Base-by-base conservation (phyloP, 1,284 basidiomycete species). In the Gastroboletus turbinatus region DNA sequence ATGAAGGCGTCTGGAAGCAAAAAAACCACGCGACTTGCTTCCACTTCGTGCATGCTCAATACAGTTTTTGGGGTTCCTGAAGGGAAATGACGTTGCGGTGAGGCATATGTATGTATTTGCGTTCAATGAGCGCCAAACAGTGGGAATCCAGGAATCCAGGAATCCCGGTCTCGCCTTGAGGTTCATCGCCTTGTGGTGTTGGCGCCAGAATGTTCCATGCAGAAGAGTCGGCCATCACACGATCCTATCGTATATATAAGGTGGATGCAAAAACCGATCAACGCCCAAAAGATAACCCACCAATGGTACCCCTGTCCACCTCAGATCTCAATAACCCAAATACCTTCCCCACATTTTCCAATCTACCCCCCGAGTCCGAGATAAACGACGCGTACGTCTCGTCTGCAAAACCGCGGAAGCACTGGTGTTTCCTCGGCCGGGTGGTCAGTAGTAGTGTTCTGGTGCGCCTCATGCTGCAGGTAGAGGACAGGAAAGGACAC, bases 341-440 rank as follows among this genome's bases (percentile, higher is more conserved):
- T 8, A 58, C 70, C 19, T 69, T 72, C 29, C 67, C 69, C 30
- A 17, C 65, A 2, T 69, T 71, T 39, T n/a, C 1, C 36, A 48
- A 46, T 27, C 56, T 69, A 16, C 67, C 70, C 21, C 19, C 21
- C n/a, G 70, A 71, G 50, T 46, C 56, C 42, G 58, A 60, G 19
- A 45, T 60, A 49, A 63, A 53, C 8, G 57, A 62, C 14, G 23
- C 56, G 16, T 59, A 60, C 55, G 60, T 61, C 45, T 63, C 67
- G 38, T 63, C 68, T 7, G 50, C 51, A 17, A 71, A 56, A 43
- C 63, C 67, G 27, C 65, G 59, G 27, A 68, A 56, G 40, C 67
- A 69, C 48, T 69, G 67, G 67, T 69, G 70, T 29, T 71, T 71
- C 44, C 60, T 69, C 6, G 67, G 70, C 5, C 58, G 47, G 21